Conservation (phyloP, 106 monocot species). For the Dendrobium chrysotoxum region DNA sequence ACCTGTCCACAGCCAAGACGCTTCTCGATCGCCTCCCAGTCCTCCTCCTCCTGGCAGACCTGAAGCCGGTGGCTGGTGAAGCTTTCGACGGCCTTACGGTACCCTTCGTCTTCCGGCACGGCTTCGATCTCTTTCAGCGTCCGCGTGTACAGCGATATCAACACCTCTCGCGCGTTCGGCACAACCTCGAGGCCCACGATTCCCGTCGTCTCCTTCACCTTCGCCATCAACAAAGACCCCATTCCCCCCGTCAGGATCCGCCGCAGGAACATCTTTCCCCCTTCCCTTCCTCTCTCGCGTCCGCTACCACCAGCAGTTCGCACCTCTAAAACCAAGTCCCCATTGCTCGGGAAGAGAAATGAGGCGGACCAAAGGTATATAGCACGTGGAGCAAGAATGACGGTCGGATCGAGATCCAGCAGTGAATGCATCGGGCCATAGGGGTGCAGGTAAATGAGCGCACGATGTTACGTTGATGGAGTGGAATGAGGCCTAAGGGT, state of each 20-base stretch:
- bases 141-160: slow-evolving; percentile 62
- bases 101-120: slow-evolving; percentile 76
- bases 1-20: slow-evolving; percentile 84
- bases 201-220: slow-evolving; percentile 87
- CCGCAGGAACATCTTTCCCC: slow-evolving; percentile 65
- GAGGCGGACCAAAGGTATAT: too few species aligned
- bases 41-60: slow-evolving; percentile 80
- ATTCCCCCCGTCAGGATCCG: slow-evolving; percentile 45
- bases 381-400: too few species aligned
- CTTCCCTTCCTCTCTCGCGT: neutral
- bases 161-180: slow-evolving; percentile 84
- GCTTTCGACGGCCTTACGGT: slow-evolving; percentile 89
- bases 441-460: too few species aligned
- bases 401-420: too few species aligned
- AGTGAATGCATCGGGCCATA: too few species aligned
- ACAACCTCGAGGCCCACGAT: slow-evolving; percentile 90
- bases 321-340: too few species aligned
- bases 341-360: too few species aligned
- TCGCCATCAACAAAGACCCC: slow-evolving; percentile 43
- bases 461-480: too few species aligned
- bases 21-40: slow-evolving; percentile 88
- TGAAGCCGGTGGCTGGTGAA: slow-evolving; percentile 73
- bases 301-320: neutral
- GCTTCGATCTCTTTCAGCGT: slow-evolving; percentile 84
- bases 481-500: too few species aligned